A percentile compares a stretch with the other conserved stretches of the same genome.
phyloP scores from a whole-genome alignment of 2,329 filamentous ascomycete species.

The Monosporascus sp. region DNA sequence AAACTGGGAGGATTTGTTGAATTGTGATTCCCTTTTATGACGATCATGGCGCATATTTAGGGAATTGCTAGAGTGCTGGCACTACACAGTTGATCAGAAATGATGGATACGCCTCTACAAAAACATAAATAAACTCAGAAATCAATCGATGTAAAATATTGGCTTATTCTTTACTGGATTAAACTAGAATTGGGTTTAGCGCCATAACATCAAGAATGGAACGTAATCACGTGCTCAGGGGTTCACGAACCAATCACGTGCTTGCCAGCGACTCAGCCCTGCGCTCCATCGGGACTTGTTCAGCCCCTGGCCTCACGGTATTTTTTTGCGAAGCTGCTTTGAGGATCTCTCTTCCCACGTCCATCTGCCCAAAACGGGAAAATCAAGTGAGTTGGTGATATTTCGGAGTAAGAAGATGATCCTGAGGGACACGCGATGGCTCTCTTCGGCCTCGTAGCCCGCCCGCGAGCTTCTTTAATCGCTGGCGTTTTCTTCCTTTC shows the following conservation, averaged over 20 bases:
- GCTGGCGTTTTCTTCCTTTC: background rate
- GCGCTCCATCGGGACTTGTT: background rate
- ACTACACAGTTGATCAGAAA: no score
- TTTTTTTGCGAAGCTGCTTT: background rate
- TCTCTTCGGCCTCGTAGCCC: conserved; percentile 1
- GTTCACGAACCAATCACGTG: background rate
- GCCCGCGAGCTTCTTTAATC: conserved; percentile 1
- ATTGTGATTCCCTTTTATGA: no score
- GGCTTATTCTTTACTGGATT: no score
- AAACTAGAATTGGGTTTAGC: no score
- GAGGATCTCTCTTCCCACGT: background rate
- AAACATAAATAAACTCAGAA: no score
- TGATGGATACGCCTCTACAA: no score
- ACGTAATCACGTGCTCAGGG: no score
- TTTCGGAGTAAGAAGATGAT: background rate
- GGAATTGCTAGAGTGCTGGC: no score
- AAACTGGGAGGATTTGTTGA: no score
- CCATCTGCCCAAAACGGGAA: background rate
- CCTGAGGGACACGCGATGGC: background rate
- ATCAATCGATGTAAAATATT: no score
- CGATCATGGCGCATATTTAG: no score
- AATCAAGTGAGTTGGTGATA: background rate
- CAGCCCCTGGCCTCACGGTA: background rate
- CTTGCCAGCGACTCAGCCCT: background rate
- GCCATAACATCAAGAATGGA: no score